These are phyloP conservation scores for Annulohypoxylon bovei DNA, from an alignment of 495 filamentous ascomycete genomes.

Conservation along the genomic window DNA sequence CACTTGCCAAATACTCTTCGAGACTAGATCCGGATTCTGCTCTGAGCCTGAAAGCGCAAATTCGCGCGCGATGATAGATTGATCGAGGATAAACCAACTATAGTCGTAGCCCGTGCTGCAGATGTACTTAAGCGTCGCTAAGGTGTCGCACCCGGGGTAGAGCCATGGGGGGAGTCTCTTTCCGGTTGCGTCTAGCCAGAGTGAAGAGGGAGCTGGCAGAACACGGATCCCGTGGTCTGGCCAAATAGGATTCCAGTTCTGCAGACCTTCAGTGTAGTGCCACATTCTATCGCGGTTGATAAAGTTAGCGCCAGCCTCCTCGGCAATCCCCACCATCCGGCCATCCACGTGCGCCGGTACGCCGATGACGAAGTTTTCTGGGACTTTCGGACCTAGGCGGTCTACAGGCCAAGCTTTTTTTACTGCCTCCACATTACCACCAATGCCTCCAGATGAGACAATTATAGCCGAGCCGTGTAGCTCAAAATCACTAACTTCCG, in stretches of 20 bases:
- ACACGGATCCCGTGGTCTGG: slow-evolving; percentile 62
- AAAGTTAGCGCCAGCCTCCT: slow-evolving; percentile 55
- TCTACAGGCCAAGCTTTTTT: slow-evolving; percentile 59
- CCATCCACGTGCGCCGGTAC: slow-evolving; percentile 64
- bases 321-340: slow-evolving; percentile 61
- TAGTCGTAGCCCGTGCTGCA: slow-evolving; percentile 64
- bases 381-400: slow-evolving; percentile 56
- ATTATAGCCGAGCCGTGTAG: slow-evolving; percentile 55
- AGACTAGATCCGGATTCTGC: slow-evolving; percentile 64
- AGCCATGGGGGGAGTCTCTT: slow-evolving; percentile 60
- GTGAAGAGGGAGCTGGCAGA: slow-evolving; percentile 59
- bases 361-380: slow-evolving; percentile 60
- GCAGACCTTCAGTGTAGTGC: slow-evolving; percentile 64
- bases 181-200: slow-evolving; percentile 64
- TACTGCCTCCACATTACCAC: slow-evolving; percentile 62
- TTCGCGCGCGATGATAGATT: slow-evolving; percentile 60
- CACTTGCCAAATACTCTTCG: slow-evolving; percentile 59
- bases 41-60: slow-evolving; percentile 64
- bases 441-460: slow-evolving; percentile 60
- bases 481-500: slow-evolving; percentile 55
- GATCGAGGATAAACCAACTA: slow-evolving; percentile 64
- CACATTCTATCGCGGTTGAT: slow-evolving; percentile 65
- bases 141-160: slow-evolving; percentile 60
- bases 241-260: slow-evolving; percentile 65
- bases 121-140: slow-evolving; percentile 62